These are phyloP conservation scores for Exophiala sp. DNA, from an alignment of 2,329 filamentous ascomycete genomes.

Conservation along the genomic window DNA sequence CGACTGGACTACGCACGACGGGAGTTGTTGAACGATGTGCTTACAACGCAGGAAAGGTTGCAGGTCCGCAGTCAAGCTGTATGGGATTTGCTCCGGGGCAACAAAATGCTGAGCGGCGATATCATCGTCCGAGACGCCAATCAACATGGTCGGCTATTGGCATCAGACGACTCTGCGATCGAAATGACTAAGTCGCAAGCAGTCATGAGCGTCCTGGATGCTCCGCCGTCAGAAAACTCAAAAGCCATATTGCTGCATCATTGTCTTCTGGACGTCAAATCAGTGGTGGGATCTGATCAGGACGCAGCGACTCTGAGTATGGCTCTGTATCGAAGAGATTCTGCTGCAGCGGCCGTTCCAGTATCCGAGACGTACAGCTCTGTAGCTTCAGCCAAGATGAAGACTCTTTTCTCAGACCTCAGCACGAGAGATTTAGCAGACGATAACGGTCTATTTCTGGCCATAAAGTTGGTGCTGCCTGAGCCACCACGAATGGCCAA, in stretches of 20 bases:
- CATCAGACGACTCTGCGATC: constrained; percentile 87
- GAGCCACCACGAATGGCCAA: constrained; percentile 41
- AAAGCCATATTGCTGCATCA: constrained; percentile 66
- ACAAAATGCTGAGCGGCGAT: constrained; percentile 89
- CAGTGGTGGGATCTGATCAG: constrained; percentile 72
- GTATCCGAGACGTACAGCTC: constrained; percentile 79
- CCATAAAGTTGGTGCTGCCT: constrained; percentile 71
- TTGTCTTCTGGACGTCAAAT: constrained; percentile 72
- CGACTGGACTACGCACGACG: constrained; percentile 81
- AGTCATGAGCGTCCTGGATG: constrained; percentile 88
- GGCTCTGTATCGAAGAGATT: constrained; percentile 70
- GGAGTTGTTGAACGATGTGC: constrained; percentile 88
- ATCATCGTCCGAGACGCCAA: constrained; percentile 90
- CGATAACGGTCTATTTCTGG: constrained; percentile 66
- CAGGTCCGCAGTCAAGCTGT: constrained; percentile 81
- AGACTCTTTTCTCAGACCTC: constrained; percentile 84
- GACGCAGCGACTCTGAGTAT: constrained; percentile 73
- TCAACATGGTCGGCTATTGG: constrained; percentile 79
- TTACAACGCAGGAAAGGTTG: constrained; percentile 82
- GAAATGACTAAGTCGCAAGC: constrained; percentile 89
- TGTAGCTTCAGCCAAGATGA: constrained; percentile 64
- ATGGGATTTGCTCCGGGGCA: constrained; percentile 90
- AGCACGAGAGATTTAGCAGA: constrained; percentile 71
- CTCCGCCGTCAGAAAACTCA: constrained; percentile 64
- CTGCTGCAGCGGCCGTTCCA: constrained; percentile 60